phyloP scores from a whole-genome alignment of 352 stramenopile species.

The Lagenidium giganteum region DNA sequence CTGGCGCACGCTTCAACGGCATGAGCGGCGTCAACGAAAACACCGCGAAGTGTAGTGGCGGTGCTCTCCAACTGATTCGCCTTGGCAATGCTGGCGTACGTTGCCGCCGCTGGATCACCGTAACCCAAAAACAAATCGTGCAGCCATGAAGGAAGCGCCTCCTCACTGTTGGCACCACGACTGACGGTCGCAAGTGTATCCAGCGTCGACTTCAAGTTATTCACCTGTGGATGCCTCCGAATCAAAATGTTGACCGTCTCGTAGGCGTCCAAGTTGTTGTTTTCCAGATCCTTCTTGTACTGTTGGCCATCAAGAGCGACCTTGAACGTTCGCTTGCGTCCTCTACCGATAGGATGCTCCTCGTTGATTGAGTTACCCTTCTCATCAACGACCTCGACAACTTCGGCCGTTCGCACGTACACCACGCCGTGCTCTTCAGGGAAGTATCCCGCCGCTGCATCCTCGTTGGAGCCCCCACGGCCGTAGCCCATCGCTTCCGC shows the following conservation, averaged over 20 bases:
- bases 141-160: constrained; percentile 89
- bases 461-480: constrained; percentile 16
- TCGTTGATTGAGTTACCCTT: constrained; percentile 49
- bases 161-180: constrained; percentile 22
- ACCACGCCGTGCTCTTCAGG: constrained; percentile 86
- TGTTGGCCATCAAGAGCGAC: constrained; percentile 91
- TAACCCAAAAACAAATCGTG: constrained; percentile 94
- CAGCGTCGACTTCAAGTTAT: constrained; percentile 95
- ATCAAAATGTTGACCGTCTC: constrained; percentile 94
- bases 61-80: constrained; percentile 25
- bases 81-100: constrained; percentile 61
- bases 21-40: constrained; percentile 44
- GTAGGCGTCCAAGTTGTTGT: constrained; percentile 58
- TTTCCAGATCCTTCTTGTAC: constrained; percentile 90
- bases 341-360: constrained; percentile 31
- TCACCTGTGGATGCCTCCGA: constrained; percentile 79
- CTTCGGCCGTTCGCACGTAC: constrained; percentile 63
- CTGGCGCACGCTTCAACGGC: constrained; percentile 28
- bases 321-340: constrained; percentile 81
- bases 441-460: constrained; percentile 46
- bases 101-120: constrained; percentile 80
- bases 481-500: constrained; percentile 53
- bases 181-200: constrained; percentile 70
- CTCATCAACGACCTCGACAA: constrained; percentile 85
- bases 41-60: no score